phyloP scores from a whole-genome alignment of 73 alveolate species.

The Paramecium primaurelia region DNA sequence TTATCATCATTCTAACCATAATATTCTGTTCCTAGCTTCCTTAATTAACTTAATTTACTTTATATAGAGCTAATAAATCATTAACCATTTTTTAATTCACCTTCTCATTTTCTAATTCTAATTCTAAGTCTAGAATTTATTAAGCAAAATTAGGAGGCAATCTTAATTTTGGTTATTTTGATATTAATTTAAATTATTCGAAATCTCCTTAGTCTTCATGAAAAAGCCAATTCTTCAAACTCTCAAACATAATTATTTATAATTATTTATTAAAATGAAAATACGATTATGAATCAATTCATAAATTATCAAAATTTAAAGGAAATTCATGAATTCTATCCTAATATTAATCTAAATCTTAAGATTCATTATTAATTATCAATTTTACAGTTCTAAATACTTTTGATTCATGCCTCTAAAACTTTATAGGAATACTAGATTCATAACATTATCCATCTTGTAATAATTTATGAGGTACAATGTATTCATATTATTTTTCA shows the following conservation, averaged over 20 bases:
- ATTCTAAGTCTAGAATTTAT: neutral
- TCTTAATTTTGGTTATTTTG: neutral
- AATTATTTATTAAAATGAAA: neutral
- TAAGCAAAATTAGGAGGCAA: conserved; percentile 3
- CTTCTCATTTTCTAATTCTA: neutral
- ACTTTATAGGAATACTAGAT: neutral
- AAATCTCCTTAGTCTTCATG: neutral
- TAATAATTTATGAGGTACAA: neutral
- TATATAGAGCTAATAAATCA: neutral
- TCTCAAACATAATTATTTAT: neutral
- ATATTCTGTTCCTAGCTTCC: conserved; percentile 5
- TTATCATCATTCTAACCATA: neutral
- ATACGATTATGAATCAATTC: neutral
- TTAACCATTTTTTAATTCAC: neutral
- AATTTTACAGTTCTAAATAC: neutral
- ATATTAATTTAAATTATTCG: neutral
- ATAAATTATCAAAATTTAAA: neutral
- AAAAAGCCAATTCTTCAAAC: neutral
- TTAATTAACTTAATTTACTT: neutral
- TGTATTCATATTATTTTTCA: neutral
- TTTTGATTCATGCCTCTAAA: neutral
- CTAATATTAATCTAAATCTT: neutral
- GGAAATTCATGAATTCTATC: neutral
- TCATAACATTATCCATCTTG: neutral
- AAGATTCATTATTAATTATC: neutral